A percentile compares a stretch with the other conserved stretches of the same genome.
phyloP scores from a whole-genome alignment of 2,329 filamentous ascomycete species.

The Madurella mycetomatis region DNA sequence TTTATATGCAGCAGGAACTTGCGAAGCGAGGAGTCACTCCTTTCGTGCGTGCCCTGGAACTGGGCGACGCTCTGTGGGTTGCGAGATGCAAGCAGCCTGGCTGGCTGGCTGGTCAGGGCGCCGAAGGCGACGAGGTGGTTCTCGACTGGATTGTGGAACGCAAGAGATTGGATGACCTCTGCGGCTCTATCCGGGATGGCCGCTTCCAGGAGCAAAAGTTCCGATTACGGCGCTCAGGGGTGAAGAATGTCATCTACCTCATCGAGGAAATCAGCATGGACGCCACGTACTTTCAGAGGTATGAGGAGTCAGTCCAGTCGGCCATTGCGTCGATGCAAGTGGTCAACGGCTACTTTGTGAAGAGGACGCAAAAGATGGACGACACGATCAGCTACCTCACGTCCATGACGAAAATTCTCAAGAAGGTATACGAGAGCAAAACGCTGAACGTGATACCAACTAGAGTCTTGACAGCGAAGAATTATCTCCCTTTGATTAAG shows the following conservation, averaged over 20 bases:
- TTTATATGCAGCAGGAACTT: slow-evolving; percentile 72
- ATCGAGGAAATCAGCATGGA: slow-evolving; percentile 68
- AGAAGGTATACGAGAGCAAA: slow-evolving; percentile 57
- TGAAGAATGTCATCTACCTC: slow-evolving; percentile 74
- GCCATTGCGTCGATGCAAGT: slow-evolving; percentile 75
- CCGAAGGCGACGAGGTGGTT: slow-evolving; percentile 65
- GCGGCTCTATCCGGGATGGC: slow-evolving; percentile 77
- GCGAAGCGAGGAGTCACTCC: slow-evolving; percentile 60
- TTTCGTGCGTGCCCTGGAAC: slow-evolving; percentile 62
- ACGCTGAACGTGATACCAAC: slow-evolving; percentile 63
- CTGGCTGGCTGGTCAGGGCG: slow-evolving; percentile 52
- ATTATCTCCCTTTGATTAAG: slow-evolving; percentile 61
- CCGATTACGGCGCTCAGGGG: slow-evolving; percentile 64
- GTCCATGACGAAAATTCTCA: slow-evolving; percentile 65
- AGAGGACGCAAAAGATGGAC: slow-evolving; percentile 69
- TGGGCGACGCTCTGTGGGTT: slow-evolving; percentile 77
- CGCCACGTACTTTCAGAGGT: slow-evolving; percentile 47
- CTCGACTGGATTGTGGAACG: slow-evolving; percentile 78
- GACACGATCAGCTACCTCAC: slow-evolving; percentile 73
- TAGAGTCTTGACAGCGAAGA: slow-evolving; percentile 54
- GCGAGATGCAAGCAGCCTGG: slow-evolving; percentile 63
- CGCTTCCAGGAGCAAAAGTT: slow-evolving; percentile 84
- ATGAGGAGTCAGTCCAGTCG: slow-evolving; percentile 64
- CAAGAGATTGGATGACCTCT: slow-evolving; percentile 73
- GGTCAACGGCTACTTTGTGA: slow-evolving; percentile 74